Evolutionary conservation across 306 rosid species (phyloP).

Genomic region (Quercus berberidifolia): DNA sequence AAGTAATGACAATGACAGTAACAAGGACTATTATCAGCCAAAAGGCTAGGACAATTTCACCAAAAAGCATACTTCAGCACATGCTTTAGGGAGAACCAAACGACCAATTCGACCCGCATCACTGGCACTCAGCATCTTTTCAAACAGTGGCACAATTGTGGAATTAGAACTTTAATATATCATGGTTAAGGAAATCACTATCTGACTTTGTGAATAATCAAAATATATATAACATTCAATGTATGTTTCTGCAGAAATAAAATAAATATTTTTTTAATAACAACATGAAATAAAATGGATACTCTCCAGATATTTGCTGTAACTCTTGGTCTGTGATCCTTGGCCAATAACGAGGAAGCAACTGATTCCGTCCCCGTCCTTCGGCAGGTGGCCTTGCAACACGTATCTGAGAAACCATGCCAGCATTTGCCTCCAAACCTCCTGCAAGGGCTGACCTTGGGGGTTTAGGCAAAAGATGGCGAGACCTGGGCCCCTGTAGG

Average conservation of each 20-base stretch:
- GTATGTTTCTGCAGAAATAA: not conserved
- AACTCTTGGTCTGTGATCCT: slow-evolving; percentile 96
- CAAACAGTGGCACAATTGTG: slow-evolving; percentile 92
- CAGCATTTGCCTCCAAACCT: slow-evolving; percentile 60
- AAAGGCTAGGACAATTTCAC: slow-evolving; percentile 6
- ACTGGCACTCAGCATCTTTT: slow-evolving; percentile 99
- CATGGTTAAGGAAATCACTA: slow-evolving; percentile 51
- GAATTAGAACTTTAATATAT: slow-evolving; percentile 79
- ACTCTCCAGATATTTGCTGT: slow-evolving; percentile 98
- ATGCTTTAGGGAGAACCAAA: slow-evolving; percentile 95
- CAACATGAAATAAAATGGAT: slow-evolving; percentile 46
- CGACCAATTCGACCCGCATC: slow-evolving; percentile 99
- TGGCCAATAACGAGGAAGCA: slow-evolving; percentile 99
- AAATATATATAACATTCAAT: slow-evolving; percentile 12
- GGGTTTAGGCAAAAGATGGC: slow-evolving; percentile 78
- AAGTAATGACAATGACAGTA: slow-evolving; percentile 13
- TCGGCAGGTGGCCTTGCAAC: slow-evolving; percentile 99
- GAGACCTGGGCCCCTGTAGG: slow-evolving; percentile 65
- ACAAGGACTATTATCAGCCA: slow-evolving; percentile 1
- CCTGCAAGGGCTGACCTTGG: slow-evolving; percentile 64
- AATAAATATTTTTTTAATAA: slow-evolving; percentile 9
- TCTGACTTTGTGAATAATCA: slow-evolving; percentile 11
- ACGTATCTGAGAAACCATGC: slow-evolving; percentile 74
- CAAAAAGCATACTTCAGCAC: slow-evolving; percentile 78
- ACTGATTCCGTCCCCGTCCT: slow-evolving; percentile 96